These are phyloP conservation scores for Plasmodium billcollinsi DNA, from an alignment of 169 alveolate species.

Conservation along the genomic window DNA sequence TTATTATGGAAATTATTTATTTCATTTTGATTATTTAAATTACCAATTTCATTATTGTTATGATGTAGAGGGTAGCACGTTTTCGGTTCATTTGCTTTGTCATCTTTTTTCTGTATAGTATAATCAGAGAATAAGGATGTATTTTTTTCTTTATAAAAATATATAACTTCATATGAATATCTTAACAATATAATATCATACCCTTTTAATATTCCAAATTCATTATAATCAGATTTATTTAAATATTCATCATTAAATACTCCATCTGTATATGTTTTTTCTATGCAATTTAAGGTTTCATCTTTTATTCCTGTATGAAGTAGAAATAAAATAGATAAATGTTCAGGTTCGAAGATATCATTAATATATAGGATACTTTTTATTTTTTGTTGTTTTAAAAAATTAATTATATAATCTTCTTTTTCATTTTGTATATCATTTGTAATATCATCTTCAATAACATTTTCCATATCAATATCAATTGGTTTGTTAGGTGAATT, in stretches of 20 bases:
- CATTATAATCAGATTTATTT: conserved; percentile 31
- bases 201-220: conserved; percentile 41
- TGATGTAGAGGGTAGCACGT: not conserved
- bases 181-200: conserved; percentile 69
- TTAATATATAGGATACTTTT: conserved; percentile 70
- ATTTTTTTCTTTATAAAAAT: conserved; percentile 49
- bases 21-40: conserved; percentile 8
- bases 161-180: conserved; percentile 44
- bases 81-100: not conserved
- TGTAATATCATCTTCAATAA: not conserved
- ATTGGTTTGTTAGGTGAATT: not conserved
- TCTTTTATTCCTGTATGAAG: conserved; percentile 26
- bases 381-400: conserved; percentile 56
- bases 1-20: not conserved
- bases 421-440: conserved; percentile 18
- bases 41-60: not conserved
- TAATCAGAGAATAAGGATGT: conserved; percentile 1
- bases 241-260: conserved; percentile 1
- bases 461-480: too few relatives aligned
- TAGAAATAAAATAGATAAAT: conserved; percentile 44
- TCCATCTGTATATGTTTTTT: not conserved
- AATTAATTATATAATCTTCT: conserved; percentile 31
- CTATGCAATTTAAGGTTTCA: conserved; percentile 4
- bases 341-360: conserved; percentile 56
- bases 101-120: not conserved